These are phyloP conservation scores for Rhododendron williamsianum DNA, from an alignment of 148 eudicot species.

Conservation along the genomic window DNA sequence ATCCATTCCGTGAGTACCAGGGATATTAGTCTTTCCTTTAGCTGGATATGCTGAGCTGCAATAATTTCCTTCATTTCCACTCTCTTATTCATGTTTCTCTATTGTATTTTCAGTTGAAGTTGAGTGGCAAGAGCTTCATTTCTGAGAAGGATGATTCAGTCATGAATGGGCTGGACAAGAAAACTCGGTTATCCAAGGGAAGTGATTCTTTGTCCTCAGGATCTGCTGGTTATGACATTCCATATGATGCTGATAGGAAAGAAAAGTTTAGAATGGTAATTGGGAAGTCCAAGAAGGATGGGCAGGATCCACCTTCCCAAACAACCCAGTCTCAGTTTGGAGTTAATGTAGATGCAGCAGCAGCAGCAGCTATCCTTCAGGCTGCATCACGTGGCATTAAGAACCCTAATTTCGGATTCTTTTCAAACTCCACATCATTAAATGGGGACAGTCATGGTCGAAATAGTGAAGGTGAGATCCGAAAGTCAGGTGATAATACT, in stretches of 20 bases:
- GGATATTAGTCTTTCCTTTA: background rate
- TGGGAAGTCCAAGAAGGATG: conserved; percentile 69
- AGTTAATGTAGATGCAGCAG: conserved; percentile 57
- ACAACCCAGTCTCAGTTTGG: conserved; percentile 38
- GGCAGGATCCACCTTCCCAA: conserved; percentile 47
- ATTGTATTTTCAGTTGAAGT: conserved; percentile 46
- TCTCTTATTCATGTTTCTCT: conserved; percentile 4
- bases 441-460: conserved; percentile 25
- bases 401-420: conserved; percentile 47
- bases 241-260: conserved; percentile 63
- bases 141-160: conserved; percentile 36
- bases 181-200: conserved; percentile 25
- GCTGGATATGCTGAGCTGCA: background rate
- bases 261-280: conserved; percentile 92
- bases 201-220: conserved; percentile 23
- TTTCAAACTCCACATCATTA: conserved; percentile 39
- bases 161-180: conserved; percentile 32
- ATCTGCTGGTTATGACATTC: conserved; percentile 34
- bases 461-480: conserved; percentile 26
- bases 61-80: background rate
- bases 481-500: conserved; percentile 26
- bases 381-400: conserved; percentile 90
- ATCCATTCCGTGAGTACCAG: background rate
- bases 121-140: conserved; percentile 37
- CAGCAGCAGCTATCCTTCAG: conserved; percentile 94